Conservation (phyloP, 73 alveolate species). For the Tetrahymena malaccensis region DNA sequence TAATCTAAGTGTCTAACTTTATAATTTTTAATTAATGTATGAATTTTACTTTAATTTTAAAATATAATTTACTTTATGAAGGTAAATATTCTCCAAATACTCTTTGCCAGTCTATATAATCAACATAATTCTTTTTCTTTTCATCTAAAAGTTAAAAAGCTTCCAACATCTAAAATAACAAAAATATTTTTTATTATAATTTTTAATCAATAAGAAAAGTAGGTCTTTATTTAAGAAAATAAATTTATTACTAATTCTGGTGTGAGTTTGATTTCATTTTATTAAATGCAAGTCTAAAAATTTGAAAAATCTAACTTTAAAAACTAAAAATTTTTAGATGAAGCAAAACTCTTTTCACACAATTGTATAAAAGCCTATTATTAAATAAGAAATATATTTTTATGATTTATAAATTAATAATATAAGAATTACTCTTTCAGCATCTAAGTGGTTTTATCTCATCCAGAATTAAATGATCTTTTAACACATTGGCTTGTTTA, state of each 20-base stretch:
- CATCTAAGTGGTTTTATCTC: not conserved
- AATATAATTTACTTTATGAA: not conserved
- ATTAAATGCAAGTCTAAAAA: not conserved
- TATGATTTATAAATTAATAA: no score
- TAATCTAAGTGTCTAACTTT: conserved; percentile 31
- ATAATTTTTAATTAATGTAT: not conserved
- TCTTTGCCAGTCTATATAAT: not conserved
- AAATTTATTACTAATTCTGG: not conserved
- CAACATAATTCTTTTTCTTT: not conserved
- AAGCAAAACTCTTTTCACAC: not conserved
- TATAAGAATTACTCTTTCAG: not conserved
- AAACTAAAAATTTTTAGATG: not conserved
- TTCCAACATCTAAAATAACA: not conserved
- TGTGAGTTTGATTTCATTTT: not conserved
- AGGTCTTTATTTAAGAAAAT: not conserved
- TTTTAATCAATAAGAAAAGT: no score
- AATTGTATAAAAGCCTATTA: not conserved
- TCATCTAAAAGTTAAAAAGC: not conserved
- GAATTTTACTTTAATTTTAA: not conserved
- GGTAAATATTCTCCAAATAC: not conserved
- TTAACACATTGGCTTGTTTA: not conserved
- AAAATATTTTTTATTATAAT: no score
- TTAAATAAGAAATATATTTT: no score
- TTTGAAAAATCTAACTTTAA: not conserved
- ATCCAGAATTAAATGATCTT: not conserved